Percentiles rank a stretch among this genome's conserved stretches.
These are phyloP conservation scores for Primulina tabacum DNA, from an alignment of 257 asterid species.

Conservation along the genomic window DNA sequence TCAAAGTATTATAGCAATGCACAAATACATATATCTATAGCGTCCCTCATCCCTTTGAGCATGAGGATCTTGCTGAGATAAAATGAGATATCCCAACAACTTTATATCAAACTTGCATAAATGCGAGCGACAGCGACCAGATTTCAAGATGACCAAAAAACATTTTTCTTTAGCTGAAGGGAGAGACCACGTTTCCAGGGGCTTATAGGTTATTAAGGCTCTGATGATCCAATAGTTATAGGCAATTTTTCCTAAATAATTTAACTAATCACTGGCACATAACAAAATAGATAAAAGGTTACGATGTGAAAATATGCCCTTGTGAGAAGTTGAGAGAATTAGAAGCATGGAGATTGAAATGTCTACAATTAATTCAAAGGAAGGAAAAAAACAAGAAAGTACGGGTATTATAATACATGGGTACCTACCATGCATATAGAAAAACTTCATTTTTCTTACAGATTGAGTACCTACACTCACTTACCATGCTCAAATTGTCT, in stretches of 20 bases:
- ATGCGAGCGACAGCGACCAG: background rate
- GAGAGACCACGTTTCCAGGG: constrained; percentile 11
- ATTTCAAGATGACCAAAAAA: constrained; percentile 16
- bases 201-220: constrained; percentile 3
- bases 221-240: constrained; percentile 2
- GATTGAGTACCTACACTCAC: constrained; percentile 19
- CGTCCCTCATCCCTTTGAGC: background rate
- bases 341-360: background rate
- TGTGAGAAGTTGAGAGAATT: constrained; percentile 4
- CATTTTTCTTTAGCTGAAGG: constrained; percentile 15
- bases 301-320: background rate
- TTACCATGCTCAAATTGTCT: constrained; percentile 64
- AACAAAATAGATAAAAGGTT: background rate
- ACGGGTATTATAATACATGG: constrained; percentile 2
- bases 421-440: constrained; percentile 7
- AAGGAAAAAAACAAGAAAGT: background rate
- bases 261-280: background rate
- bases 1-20: background rate
- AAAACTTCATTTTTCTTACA: constrained; percentile 1
- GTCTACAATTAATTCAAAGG: background rate
- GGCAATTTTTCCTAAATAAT: background rate
- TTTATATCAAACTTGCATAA: background rate
- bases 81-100: background rate
- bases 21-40: too few relatives aligned
- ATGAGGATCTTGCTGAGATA: background rate